Evolutionary conservation across 495 filamentous ascomycete genomes (phyloP).

Genomic region (Elasticomyces elasticus): DNA sequence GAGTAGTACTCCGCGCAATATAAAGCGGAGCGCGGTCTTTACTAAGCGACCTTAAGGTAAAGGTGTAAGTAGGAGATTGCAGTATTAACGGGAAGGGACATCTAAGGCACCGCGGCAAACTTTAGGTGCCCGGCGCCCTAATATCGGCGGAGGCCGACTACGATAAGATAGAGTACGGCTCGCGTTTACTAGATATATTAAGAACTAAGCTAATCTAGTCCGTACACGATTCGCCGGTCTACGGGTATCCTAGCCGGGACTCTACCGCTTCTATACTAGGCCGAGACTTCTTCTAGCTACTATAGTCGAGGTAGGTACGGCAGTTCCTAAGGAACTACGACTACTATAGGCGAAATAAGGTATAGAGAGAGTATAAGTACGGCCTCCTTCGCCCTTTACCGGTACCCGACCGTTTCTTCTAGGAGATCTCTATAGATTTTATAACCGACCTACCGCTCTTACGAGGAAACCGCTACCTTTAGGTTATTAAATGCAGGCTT

Average conservation of each 20-base stretch:
- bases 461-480: background rate
- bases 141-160: background rate
- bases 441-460: background rate
- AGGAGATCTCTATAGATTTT: conserved; percentile 1
- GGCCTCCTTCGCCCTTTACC: background rate
- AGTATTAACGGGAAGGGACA: background rate
- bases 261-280: background rate
- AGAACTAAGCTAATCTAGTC: background rate
- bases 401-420: background rate
- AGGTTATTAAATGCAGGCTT: background rate
- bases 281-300: background rate
- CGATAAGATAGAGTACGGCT: background rate
- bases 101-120: background rate
- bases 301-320: background rate
- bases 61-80: background rate
- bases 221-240: background rate
- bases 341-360: background rate
- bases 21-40: background rate
- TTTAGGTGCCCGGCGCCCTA: background rate
- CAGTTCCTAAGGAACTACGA: conserved; percentile 1
- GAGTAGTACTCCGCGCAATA: background rate
- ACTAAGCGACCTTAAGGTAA: background rate
- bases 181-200: background rate
- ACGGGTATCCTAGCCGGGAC: background rate
- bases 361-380: background rate